phyloP scores from a whole-genome alignment of 495 filamentous ascomycete species.

The Acidiella bohemica region DNA sequence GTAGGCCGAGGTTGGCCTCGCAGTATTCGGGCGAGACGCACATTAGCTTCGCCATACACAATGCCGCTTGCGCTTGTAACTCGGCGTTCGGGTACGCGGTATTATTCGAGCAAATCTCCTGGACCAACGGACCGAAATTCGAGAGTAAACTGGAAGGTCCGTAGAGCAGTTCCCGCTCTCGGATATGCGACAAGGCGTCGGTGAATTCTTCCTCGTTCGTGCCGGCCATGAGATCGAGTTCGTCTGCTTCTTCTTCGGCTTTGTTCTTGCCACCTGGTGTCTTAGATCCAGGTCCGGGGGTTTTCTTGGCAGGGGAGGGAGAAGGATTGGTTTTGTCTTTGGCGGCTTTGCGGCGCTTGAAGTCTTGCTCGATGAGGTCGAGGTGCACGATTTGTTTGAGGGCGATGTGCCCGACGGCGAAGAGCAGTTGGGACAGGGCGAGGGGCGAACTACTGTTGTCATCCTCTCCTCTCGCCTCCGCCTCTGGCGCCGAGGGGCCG shows the following conservation, averaged over 20 bases:
- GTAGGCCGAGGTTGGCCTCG: slow-evolving; percentile 78
- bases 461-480: slow-evolving; percentile 34
- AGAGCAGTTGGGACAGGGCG: slow-evolving; percentile 78
- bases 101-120: slow-evolving; percentile 89
- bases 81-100: slow-evolving; percentile 74
- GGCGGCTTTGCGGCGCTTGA: slow-evolving; percentile 90
- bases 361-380: slow-evolving; percentile 93
- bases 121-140: slow-evolving; percentile 78
- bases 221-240: slow-evolving; percentile 90
- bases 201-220: slow-evolving; percentile 98
- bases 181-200: slow-evolving; percentile 86
- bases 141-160: slow-evolving; percentile 71
- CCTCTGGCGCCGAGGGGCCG: slow-evolving; percentile 23
- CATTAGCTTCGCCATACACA: slow-evolving; percentile 98
- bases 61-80: slow-evolving; percentile 80
- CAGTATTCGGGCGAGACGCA: slow-evolving; percentile 75
- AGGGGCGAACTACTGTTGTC: slow-evolving; percentile 36
- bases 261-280: slow-evolving; percentile 35
- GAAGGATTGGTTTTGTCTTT: slow-evolving; percentile 53
- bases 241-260: slow-evolving; percentile 44
- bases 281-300: slow-evolving; percentile 29
- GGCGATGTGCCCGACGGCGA: slow-evolving; percentile 89
- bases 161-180: slow-evolving; percentile 86
- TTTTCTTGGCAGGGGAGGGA: slow-evolving; percentile 35
- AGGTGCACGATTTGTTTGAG: slow-evolving; percentile 99